Base-by-base conservation (phyloP, 2,329 filamentous ascomycete genomes). In the Aspergillus sp. region DNA sequence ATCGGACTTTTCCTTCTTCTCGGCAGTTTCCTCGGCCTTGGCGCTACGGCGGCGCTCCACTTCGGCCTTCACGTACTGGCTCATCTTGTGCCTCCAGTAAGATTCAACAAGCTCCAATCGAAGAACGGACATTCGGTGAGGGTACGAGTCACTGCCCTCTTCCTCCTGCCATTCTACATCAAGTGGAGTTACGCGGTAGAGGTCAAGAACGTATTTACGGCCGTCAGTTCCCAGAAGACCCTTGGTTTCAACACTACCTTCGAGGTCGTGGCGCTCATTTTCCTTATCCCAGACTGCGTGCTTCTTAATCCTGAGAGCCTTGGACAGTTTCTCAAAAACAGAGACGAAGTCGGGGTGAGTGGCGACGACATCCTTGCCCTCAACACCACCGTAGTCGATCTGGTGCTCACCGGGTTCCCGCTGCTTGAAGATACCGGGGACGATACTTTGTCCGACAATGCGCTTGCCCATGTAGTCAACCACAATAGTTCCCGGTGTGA, bases 281-380 rank as follows among this genome's bases (percentile, higher is more conserved):
- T 96, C 91, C 82, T 98, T 98, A 76, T 99, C 95, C 95, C 95
- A 99, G 4, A 99, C 96, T 44, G 92, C 82, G 73, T 99, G 95
- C 77, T 89, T 89, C 84, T 98, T 98, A 58, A 97, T 90, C 65
- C 89, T 90, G 68, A 98, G 83, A 3, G 91, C 86, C 76, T 93
- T 92, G 43, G 93, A 97, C 32, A 99, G 84, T 79, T 96, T 92
- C 71, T 91, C 87, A 68, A 99, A 99, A 9, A 91, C 83, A 26
- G 89, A 80, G 0, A 86, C 86, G 68, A 99, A 99, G 18, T 88
- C 86, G 71, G 96, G 88, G 69, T 98, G 91, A 12, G 91, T 89
- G 0, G 95, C 93, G 51, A 99, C 91, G 24, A 96, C 85, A 64
- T 99, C 95, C 77, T 96, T 96, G 64, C 96, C 95, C 73, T 99